Base-by-base conservation (phyloP, 345 rosid species). In the Gossypium mustelinum region DNA sequence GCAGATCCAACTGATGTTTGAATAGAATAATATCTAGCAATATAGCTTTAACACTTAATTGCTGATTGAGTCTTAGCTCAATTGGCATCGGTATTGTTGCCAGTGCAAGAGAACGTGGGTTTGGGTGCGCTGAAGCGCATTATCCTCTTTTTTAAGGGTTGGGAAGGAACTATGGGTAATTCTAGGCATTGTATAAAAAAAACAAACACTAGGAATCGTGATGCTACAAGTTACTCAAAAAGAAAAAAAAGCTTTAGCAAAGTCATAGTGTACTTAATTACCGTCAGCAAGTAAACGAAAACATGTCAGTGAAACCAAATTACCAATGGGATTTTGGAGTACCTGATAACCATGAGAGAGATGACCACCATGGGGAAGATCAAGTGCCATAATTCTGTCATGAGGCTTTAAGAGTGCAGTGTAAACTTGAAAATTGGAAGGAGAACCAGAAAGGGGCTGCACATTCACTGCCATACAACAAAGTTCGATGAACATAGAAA, bases 311-410 rank as follows among this genome's bases (percentile, higher is more conserved):
- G 64, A 17, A 14, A 18, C 69, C 50, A 41, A 75, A 50, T 34
- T 52, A 57, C 50, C 24, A 27, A 58, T 14, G 78, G 73, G 64
- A 73, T 55, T 62, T 72, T 48, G 25, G 75, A 50, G 71, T 75
- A 95, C 99, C 99, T 95, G 98, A 84, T 95, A 95, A 54, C 99
- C 98, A 85, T 95, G 99, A 79, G 99, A 95, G 81, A 95, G 98
- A 87, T 95, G 99, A 10, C 99, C 98, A 51, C 99, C 99, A 73
- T 95, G 99, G 84, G 99, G 98, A 77, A 95, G 99, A 84, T 95
- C 99, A 76, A 95, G 99, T 8, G 99, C 99, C 99, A 95, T 95
- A 82, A 95, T 95, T 86, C 99, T 89, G 0, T 95, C 99, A 80
- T 95, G 99, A 82, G 99, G 86, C 79, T 93, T 95, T 57, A 95